Evolutionary conservation across 495 filamentous ascomycete species (phyloP).

Genomic region (Pyrenula aspistea): DNA sequence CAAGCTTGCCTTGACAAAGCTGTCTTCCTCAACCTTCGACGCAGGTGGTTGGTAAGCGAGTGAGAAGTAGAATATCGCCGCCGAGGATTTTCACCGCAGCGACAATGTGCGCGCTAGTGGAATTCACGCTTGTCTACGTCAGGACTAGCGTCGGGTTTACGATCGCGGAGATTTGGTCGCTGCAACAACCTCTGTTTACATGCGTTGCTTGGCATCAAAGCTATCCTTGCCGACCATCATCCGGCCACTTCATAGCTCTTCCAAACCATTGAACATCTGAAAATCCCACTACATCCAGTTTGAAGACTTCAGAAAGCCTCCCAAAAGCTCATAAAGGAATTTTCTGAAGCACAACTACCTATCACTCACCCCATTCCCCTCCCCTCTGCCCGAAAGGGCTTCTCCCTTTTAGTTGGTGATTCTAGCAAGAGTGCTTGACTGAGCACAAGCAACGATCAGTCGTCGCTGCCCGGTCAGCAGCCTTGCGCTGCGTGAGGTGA

Average conservation of each 20-base stretch:
- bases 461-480: constrained; percentile 50
- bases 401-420: not conserved
- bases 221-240: not conserved
- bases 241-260: not conserved
- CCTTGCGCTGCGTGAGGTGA: constrained; percentile 69
- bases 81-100: not conserved
- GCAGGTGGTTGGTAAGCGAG: constrained; percentile 14
- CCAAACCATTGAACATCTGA: not conserved
- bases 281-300: not conserved
- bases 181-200: not conserved
- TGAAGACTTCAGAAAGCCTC: not conserved
- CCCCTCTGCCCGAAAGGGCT: not conserved
- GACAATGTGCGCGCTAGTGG: not conserved
- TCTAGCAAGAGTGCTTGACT: constrained; percentile 6
- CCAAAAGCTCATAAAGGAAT: not conserved
- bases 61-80: not conserved
- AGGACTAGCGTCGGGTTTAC: not conserved
- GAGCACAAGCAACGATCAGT: constrained; percentile 16
- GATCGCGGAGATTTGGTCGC: not conserved
- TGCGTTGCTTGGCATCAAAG: not conserved
- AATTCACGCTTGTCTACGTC: not conserved
- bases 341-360: not conserved
- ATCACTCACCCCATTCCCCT: not conserved
- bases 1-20: constrained; percentile 38
- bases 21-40: constrained; percentile 47